Evolutionary conservation across 208 protist genomes (phyloP).

Genomic region (Acanthamoeba royreba): DNA sequence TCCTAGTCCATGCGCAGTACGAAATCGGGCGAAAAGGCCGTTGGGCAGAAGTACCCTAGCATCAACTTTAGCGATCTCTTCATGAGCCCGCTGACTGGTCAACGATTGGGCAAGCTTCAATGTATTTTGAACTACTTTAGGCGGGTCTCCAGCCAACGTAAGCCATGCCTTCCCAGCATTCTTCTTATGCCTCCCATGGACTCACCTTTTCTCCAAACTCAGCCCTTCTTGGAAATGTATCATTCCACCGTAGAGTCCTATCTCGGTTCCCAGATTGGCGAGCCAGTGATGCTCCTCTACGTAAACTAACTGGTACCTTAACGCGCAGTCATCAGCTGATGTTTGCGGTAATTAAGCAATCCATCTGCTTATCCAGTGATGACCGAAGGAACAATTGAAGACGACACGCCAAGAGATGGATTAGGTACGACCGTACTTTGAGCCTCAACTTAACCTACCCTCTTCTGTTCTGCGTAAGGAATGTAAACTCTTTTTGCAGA

Average conservation of each 20-base stretch:
- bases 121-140: constrained; percentile 67
- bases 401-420: background rate
- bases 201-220: background rate
- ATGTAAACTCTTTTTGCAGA: constrained; percentile 24
- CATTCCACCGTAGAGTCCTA: constrained; percentile 55
- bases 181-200: background rate
- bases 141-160: background rate
- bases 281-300: background rate
- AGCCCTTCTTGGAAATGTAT: constrained; percentile 33
- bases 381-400: background rate
- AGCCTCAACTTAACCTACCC: background rate
- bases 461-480: background rate
- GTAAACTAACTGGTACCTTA: background rate
- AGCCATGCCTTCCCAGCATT: background rate
- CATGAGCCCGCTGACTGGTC: background rate
- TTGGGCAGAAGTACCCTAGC: background rate
- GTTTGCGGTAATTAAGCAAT: background rate
- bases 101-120: constrained; percentile 48
- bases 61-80: constrained; percentile 61
- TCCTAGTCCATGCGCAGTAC: background rate
- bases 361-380: background rate
- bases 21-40: background rate
- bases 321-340: background rate
- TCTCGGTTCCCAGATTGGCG: constrained; percentile 52
- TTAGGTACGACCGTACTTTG: background rate